Evolutionary conservation across 1,284 basidiomycete genomes (phyloP).

Genomic region (Ustilago cynodontis): DNA sequence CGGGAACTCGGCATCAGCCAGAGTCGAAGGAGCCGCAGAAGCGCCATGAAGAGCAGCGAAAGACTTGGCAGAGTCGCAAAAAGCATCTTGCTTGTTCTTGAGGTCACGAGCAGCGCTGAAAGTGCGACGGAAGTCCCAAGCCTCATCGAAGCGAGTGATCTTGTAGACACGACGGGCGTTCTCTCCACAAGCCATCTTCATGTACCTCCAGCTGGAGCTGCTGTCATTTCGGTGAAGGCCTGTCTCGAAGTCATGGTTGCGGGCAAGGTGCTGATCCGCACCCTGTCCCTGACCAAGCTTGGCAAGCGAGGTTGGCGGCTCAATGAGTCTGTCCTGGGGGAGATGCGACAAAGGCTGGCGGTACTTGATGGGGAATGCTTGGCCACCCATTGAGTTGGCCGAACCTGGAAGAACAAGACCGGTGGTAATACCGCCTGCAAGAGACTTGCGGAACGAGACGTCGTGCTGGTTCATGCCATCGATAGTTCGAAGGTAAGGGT

Average conservation of each 20-base stretch:
- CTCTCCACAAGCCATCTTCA: constrained; percentile 72
- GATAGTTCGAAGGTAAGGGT: constrained; percentile 77
- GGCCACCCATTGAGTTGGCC: constrained; percentile 77
- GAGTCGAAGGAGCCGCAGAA: constrained; percentile 75
- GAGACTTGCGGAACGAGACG: constrained; percentile 74
- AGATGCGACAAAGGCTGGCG: constrained; percentile 44
- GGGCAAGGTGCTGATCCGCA: background rate
- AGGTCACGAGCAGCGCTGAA: constrained; percentile 82
- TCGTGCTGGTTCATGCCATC: constrained; percentile 78
- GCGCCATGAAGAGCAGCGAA: constrained; percentile 32
- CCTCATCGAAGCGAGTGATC: constrained; percentile 74
- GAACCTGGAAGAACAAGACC: constrained; percentile 77
- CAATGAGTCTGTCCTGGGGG: constrained; percentile 55
- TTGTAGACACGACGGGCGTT: constrained; percentile 73
- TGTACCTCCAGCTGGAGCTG: constrained; percentile 59
- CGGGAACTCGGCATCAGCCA: constrained; percentile 77
- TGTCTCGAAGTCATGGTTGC: constrained; percentile 12
- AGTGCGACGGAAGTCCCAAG: constrained; percentile 75
- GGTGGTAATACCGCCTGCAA: constrained; percentile 79
- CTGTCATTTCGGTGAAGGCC: constrained; percentile 56
- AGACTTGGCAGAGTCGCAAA: constrained; percentile 72
- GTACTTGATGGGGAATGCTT: constrained; percentile 79
- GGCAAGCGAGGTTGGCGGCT: constrained; percentile 57
- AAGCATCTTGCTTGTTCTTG: constrained; percentile 80
- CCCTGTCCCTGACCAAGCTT: constrained; percentile 50